Percentiles rank a stretch among this genome's conserved stretches.
Evolutionary conservation across 1,139 yeast species (phyloP).

Genomic region (Saccharomyces hybrid): DNA sequence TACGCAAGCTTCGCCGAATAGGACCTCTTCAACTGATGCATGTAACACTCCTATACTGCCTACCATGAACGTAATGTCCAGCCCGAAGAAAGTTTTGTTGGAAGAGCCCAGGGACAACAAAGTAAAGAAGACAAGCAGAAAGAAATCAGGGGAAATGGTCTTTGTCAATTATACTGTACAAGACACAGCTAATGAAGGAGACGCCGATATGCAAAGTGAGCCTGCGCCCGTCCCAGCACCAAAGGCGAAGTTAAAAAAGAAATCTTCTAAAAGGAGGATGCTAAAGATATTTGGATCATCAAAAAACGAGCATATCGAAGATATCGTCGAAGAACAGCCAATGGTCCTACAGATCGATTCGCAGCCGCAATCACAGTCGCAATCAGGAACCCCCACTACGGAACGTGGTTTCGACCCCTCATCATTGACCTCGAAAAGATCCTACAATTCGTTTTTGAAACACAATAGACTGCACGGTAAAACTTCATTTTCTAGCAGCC

Average conservation of each 20-base stretch:
- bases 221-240: constrained; percentile 4
- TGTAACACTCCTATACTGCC: constrained; percentile 7
- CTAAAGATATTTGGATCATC: constrained; percentile 28
- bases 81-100: constrained; percentile 27
- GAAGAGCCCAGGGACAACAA: constrained; percentile 20
- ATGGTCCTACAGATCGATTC: background rate
- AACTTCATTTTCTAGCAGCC: background rate
- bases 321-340: background rate
- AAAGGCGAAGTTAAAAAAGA: constrained; percentile 13
- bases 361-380: constrained; percentile 1
- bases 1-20: constrained; percentile 5
- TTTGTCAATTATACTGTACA: constrained; percentile 32
- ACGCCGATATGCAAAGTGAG: constrained; percentile 1
- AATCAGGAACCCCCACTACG: constrained; percentile 4
- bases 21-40: constrained; percentile 5
- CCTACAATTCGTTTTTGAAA: constrained; percentile 22
- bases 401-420: background rate
- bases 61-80: constrained; percentile 17
- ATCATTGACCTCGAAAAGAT: constrained; percentile 14
- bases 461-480: constrained; percentile 11
- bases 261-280: constrained; percentile 28
- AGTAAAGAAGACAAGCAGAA: constrained; percentile 16
- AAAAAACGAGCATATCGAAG: constrained; percentile 8
- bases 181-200: constrained; percentile 14
- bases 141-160: constrained; percentile 27